Evolutionary conservation across 495 filamentous ascomycete genomes (phyloP), one percentile per base, ranked within the genome.

Genomic region (Neurospora cerealis): DNA sequence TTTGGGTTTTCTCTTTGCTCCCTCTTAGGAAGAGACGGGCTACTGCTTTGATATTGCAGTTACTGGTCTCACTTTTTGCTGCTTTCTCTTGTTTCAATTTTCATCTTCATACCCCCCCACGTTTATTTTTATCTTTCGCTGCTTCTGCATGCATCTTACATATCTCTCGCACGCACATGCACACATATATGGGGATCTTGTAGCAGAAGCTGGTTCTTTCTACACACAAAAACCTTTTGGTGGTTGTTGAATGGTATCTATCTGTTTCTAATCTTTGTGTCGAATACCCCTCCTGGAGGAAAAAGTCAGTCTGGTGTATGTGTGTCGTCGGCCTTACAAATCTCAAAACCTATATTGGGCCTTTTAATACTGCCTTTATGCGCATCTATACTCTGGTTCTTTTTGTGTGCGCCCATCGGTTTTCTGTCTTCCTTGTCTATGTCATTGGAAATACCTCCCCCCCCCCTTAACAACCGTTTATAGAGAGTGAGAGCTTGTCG

Each of bases 361-460:
- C 36, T 73, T 38, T 70, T 70, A 77, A 76, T 75, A 77, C 75
- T 72, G 48, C 69, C 71, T 71, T 72, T 32, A 15, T 72, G 9
- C 71, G n/a, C 69, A 46, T 70, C 2, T 70, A 70, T 70, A 19
- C 17, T n/a, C 39, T 62, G 73, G 48, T 60, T 54, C 38, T 41
- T 42, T 48, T 39, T 44, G 24, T 21, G 54, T 28, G 60, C 41
- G 37, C 54, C 40, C 69, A 38, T 21, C 6, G 72, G 72, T 72
- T n/a, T 54, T 24, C 70, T 76, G 69, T 71, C 73, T 69, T 71
- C 34, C 54, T 54, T 71, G 39, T 66, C 39, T 70, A 4, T 73
- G 21, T 70, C 44, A 73, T 75, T 71, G 60, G 74, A 74, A 76
- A 75, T 76, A 75, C 75, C 75, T 73, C 75, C 21, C 40, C 19